phyloP scores from a whole-genome alignment of 2,329 filamentous ascomycete species.

The Ophiostoma angusticollis region DNA sequence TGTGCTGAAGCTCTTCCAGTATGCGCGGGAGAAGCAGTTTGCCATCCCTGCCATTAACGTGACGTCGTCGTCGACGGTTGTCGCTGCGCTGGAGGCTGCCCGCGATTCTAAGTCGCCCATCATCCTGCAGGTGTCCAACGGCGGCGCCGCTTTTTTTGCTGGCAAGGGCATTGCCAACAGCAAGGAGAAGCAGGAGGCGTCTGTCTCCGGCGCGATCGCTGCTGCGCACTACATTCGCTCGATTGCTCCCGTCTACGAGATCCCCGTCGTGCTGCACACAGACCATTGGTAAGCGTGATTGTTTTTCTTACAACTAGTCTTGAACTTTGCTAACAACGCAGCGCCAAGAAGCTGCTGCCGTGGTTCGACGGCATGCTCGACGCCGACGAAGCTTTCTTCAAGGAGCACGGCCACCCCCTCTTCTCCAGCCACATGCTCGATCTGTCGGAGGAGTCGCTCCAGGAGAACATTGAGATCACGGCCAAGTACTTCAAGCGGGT shows the following conservation, averaged over 20 bases:
- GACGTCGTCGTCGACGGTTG: conserved; percentile 65
- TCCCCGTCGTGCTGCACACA: conserved; percentile 89
- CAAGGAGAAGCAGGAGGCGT: conserved; percentile 81
- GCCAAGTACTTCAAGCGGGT: conserved; percentile 87
- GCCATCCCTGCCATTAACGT: conserved; percentile 89
- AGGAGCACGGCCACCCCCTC: conserved; percentile 79
- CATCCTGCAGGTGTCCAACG: conserved; percentile 87
- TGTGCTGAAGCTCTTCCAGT: conserved; percentile 62
- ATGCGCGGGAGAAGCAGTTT: conserved; percentile 76
- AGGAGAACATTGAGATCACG: conserved; percentile 86
- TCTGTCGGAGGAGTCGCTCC: conserved; percentile 78
- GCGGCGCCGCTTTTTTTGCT: conserved; percentile 84
- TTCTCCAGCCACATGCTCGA: conserved; percentile 97
- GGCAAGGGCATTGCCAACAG: conserved; percentile 76
- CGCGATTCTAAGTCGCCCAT: conserved; percentile 83
- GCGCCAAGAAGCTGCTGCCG: conserved; percentile 97
- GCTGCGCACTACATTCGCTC: conserved; percentile 88
- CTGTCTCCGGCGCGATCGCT: conserved; percentile 76
- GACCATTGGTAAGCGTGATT: conserved; percentile 48
- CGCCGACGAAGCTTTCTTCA: conserved; percentile 90
- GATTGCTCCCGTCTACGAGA: conserved; percentile 72
- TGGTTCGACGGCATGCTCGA: conserved; percentile 96
- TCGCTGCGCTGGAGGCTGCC: conserved; percentile 70
- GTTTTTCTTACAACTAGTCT: background rate
- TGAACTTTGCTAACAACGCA: conserved; percentile 16